Base-by-base conservation (phyloP, 148 eudicot species). In the Arctostaphylos glauca region DNA sequence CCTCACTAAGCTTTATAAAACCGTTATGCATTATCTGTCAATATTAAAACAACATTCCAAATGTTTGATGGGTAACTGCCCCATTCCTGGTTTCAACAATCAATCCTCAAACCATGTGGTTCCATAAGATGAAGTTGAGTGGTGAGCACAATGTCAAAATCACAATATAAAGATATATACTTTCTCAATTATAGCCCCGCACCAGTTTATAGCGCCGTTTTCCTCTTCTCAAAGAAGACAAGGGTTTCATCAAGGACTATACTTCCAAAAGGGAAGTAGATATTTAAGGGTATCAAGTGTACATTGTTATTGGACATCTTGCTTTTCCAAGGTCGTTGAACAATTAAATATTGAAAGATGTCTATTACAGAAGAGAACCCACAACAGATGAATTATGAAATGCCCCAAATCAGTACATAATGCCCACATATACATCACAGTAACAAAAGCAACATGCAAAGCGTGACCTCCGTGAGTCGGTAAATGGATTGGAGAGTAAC, bases 241-340 rank as follows among this genome's bases (percentile, higher is more conserved):
- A 76, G 54, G 71, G 67, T 77, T 18, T 77, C 68, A 78, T 59
- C 81, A 44, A 59, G 70, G 58, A 52, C 7, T 25, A 47, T 47
- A 77, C 43, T 13, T 19, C n/a, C 23, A 53, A 44, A 79, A 23
- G 16, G n/a, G 9, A 60, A 46, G 72, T 44, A 62, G 21, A 23
- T 12, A 79, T n/a, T 47, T 62, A 19, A 46, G 50, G 8, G 9
- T 12, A 46, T 53, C 50, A 76, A 50, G 78, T 25, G 0, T 1
- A 31, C 38, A 31, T 31, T 31, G 38, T 31, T 31, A 31, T 31
- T 31, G 38, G 38, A 31, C 38, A 31, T 31, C 38, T 31, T 31
- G 38, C 38, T 31, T 31, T 31, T 31, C 38, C 38, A 31, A 31
- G 38, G 38, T 31, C 38, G 38, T 31, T 31, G 38, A 31, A 31